These are phyloP conservation scores for Schwanniomyces etchellsii DNA, from an alignment of 1,139 yeast genomes.

Conservation along the genomic window DNA sequence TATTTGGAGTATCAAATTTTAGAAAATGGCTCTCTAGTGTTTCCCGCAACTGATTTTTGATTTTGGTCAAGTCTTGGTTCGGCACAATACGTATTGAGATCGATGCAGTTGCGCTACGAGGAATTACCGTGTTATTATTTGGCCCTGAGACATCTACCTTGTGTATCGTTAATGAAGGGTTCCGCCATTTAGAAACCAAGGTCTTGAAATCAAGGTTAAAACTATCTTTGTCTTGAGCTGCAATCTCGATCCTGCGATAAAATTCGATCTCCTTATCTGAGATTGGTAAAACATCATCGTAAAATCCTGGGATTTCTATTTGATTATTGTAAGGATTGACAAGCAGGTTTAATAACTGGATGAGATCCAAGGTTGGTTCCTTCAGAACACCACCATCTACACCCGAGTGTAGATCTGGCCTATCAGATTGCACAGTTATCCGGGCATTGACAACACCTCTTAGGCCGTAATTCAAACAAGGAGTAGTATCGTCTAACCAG, in stretches of 20 bases:
- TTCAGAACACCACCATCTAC: constrained; percentile 90
- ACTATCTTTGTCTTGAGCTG: constrained; percentile 17
- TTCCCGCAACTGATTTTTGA: constrained; percentile 45
- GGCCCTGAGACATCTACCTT: constrained; percentile 86
- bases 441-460: constrained; percentile 85
- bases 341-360: constrained; percentile 62
- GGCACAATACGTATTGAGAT: constrained; percentile 87
- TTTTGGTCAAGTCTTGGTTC: constrained; percentile 60
- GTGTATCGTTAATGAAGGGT: constrained; percentile 89
- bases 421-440: constrained; percentile 63
- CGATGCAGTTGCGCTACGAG: constrained; percentile 71
- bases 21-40: constrained; percentile 34
- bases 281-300: constrained; percentile 56
- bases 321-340: constrained; percentile 50
- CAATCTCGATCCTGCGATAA: constrained; percentile 56
- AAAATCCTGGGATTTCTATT: constrained; percentile 65
- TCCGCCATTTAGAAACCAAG: constrained; percentile 82
- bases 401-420: constrained; percentile 92
- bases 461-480: constrained; percentile 89
- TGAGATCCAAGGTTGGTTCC: constrained; percentile 86
- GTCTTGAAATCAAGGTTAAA: constrained; percentile 38
- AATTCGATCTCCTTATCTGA: constrained; percentile 49
- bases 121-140: constrained; percentile 82
- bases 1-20: constrained; percentile 53
- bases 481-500: constrained; percentile 86